Evolutionary conservation across 176 grass and related monocot species (phyloP).

Genomic region (Carex littledalei): DNA sequence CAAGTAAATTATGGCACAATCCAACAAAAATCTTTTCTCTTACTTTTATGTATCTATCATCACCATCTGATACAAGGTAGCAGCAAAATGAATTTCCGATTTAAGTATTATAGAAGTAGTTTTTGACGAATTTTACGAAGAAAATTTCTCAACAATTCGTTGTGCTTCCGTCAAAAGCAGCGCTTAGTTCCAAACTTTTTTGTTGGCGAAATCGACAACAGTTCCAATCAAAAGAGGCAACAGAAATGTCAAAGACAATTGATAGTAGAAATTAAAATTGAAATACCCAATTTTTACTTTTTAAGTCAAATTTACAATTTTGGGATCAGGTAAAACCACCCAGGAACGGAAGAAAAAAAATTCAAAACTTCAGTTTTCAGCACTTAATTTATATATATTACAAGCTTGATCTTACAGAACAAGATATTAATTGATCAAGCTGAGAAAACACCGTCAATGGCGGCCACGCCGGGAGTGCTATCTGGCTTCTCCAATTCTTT

Average conservation of each 20-base stretch:
- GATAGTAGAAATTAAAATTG: background rate
- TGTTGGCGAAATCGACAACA: background rate
- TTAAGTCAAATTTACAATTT: slow-evolving; percentile 21
- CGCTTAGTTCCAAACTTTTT: background rate
- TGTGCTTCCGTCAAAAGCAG: background rate
- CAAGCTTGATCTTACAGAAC: background rate
- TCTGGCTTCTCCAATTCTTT: slow-evolving; percentile 36
- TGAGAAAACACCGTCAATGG: slow-evolving; percentile 58
- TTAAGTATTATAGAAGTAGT: background rate
- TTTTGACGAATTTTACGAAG: background rate
- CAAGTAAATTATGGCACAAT: too few relatives aligned
- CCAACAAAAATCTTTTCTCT: too few relatives aligned
- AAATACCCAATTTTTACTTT: background rate
- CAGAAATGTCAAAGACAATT: background rate
- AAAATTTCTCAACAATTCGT: background rate
- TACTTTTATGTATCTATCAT: background rate
- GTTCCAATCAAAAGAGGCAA: background rate
- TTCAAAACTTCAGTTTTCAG: background rate
- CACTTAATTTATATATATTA: background rate
- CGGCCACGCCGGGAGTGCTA: slow-evolving; percentile 24
- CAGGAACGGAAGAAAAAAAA: background rate
- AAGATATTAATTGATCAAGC: slow-evolving; percentile 26
- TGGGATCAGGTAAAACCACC: slow-evolving; percentile 11
- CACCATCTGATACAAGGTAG: background rate
- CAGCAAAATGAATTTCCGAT: background rate